Evolutionary conservation across 1,139 yeast species (phyloP).

Genomic region (Nakaseomyces delphensis): DNA sequence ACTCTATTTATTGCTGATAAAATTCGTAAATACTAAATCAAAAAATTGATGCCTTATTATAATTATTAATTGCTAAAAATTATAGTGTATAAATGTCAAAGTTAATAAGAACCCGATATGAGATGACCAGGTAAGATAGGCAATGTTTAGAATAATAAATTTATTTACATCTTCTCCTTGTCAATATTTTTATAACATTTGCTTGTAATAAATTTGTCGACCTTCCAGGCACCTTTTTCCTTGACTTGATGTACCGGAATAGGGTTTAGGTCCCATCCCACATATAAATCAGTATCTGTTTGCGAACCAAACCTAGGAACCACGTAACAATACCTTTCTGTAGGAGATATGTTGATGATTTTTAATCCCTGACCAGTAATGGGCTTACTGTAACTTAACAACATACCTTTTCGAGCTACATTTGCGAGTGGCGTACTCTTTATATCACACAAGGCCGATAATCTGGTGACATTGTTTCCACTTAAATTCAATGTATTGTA

Average conservation of each 20-base stretch:
- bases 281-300: slow-evolving; percentile 63
- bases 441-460: slow-evolving; percentile 71
- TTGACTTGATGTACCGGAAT: slow-evolving; percentile 64
- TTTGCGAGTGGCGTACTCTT: slow-evolving; percentile 68
- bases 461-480: slow-evolving; percentile 44
- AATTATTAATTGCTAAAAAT: no score
- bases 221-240: slow-evolving; percentile 52
- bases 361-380: slow-evolving; percentile 77
- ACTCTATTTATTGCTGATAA: no score
- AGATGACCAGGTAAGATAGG: no score
- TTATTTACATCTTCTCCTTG: background rate
- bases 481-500: slow-evolving; percentile 53
- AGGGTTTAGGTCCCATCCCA: slow-evolving; percentile 92
- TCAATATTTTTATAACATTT: slow-evolving; percentile 18
- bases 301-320: slow-evolving; percentile 86
- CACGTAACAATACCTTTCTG: slow-evolving; percentile 77
- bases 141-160: no score
- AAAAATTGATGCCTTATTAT: no score
- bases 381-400: slow-evolving; percentile 82
- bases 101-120: no score
- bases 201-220: slow-evolving; percentile 27
- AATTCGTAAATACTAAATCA: no score
- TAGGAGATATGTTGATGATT: slow-evolving; percentile 55
- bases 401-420: slow-evolving; percentile 61
- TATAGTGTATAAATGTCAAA: no score